Base-by-base conservation (phyloP, 495 filamentous ascomycete species). In the Hypoxylon perforatum region DNA sequence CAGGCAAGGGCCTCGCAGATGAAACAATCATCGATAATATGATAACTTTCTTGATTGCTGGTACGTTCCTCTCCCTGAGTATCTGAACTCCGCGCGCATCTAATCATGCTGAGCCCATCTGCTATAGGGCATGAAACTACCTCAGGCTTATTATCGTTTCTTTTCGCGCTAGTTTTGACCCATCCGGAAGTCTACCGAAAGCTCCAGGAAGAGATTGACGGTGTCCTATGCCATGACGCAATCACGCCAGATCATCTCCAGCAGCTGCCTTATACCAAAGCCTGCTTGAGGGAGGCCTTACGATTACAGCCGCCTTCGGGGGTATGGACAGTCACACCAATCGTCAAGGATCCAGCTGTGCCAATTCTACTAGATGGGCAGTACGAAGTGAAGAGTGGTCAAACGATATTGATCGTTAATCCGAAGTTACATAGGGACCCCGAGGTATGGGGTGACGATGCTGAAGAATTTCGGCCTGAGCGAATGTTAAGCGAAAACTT, bases 41-140 rank as follows among this genome's bases (percentile, higher is more conserved):
- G 82, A 83, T 85, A 18, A 88, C 87, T 0, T 88, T 90, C 64
- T 59, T 90, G 66, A 83, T 87, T 76, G 86, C 84, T 39, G 87
- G 87, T 7, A 38, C 14, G 36, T 38, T 12, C 14, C 12, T n/a
- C 36, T n/a, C 25, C 25, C 25, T 28, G 25, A 38, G 9, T 5
- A 5, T 38, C 10, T 11, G 3, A 38, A 11, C 36, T 38, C 36
- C 12, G 8, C 25, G 25, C 8, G 25, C 25, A 28, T 28, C 25
- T 28, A 28, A 3, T 28, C 25, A 28, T 28, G 25, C 25, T 28
- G 25, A 28, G 25, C 14, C 30, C 36, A 38, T 38, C 36, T 2
- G 36, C 14, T 38, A 38, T 38, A 38, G 36, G 36, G 10, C 87
- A 90, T 61, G 88, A 90, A 72, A 90, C 88, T 0, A 89, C 86